Evolutionary conservation across 148 eudicot genomes (phyloP).

Genomic region (Talinum fruticosum): DNA sequence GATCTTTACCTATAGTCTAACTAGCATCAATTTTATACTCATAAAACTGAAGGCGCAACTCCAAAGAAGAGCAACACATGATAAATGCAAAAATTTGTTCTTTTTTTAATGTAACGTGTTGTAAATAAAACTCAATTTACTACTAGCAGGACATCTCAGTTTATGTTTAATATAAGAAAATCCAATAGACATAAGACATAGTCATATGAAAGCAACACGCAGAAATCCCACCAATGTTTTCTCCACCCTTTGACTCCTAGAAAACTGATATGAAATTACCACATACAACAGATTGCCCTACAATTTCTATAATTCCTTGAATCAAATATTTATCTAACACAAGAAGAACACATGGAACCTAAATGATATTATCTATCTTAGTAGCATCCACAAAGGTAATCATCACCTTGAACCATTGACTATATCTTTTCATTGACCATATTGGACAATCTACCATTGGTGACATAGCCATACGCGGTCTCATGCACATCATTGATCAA

Average conservation of each 20-base stretch:
- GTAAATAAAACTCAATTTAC: not conserved
- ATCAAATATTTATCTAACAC: not conserved
- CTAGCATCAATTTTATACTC: not conserved
- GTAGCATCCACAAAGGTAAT: not conserved
- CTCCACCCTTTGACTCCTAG: not conserved
- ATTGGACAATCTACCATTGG: not conserved
- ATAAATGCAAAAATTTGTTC: too few species aligned
- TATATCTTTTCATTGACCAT: slow-evolving; percentile 8
- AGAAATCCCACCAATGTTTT: not conserved
- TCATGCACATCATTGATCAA: not conserved
- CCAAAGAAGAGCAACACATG: not conserved
- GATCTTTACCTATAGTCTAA: not conserved
- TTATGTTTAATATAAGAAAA: not conserved
- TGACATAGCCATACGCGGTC: not conserved
- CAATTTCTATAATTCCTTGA: not conserved
- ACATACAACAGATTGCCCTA: not conserved
- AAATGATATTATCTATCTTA: not conserved
- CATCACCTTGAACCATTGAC: not conserved
- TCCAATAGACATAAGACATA: not conserved
- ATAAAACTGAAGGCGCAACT: not conserved
- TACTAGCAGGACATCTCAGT: not conserved
- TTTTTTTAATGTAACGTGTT: not conserved
- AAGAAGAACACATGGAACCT: not conserved
- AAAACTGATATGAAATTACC: not conserved
- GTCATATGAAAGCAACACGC: not conserved